Evolutionary conservation across 176 grass and related monocot species (phyloP), one percentile per base, ranked within the genome.

Genomic region (Carex scoparia): DNA sequence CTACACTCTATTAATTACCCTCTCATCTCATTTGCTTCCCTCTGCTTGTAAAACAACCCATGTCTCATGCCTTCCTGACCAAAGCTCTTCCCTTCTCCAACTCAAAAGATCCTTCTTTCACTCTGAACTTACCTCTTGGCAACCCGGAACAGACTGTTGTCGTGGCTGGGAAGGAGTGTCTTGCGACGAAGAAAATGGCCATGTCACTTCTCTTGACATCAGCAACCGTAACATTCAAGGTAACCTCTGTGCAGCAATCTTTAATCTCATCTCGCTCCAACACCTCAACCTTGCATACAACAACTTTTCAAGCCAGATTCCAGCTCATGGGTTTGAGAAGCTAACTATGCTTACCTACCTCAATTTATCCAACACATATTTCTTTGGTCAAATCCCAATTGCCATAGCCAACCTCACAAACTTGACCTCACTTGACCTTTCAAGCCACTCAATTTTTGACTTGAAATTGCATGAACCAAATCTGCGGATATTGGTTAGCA

Each of bases 171-270:
- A 69, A 19, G 61, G 63, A 10, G 27, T 66, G 3, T 84, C 38
- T 72, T 84, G 81, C 5, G 42, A 54, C 7, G 1, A 58, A 84
- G 7, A 5, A 68, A 54, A 31, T 1, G 61, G 42, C 16, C 30
- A 13, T 58, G 32, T 78, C 14, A 77, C 12, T 2, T 3, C 14
- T 10, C 12, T 31, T 51, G 28, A 12, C 35, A 10, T 83, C 1
- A 31, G 14, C 0, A 28, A 23, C 15, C 33, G 0, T 62, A 14
- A 6, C 27, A 10, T 61, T 68, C 1, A 0, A 59, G 86, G 86
- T 79, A 85, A 86, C 75, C 1, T 16, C 69, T n/a, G 35, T 90
- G 44, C 70, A 46, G 31, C 16, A 18, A 19, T 84, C 3, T n/a
- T 9, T 70, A 63, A 81, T 85, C 19, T 12, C 28, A 65, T 81